These are phyloP conservation scores for Gamarada debralockiae DNA, from an alignment of 495 filamentous ascomycete species.

Conservation along the genomic window DNA sequence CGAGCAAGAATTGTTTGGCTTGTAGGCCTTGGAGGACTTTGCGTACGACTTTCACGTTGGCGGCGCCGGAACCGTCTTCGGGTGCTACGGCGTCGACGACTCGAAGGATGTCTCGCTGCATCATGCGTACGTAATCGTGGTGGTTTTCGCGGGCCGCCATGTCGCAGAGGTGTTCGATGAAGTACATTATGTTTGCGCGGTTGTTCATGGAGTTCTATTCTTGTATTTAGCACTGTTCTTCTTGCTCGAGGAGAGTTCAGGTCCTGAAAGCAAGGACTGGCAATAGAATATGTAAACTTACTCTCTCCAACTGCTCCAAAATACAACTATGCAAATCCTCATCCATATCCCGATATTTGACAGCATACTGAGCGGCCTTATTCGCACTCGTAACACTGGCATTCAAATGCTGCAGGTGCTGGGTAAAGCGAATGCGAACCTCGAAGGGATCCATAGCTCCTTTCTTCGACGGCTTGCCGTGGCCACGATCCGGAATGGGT, in stretches of 20 bases:
- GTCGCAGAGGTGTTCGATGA: conserved; percentile 93
- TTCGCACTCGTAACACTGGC: conserved; percentile 84
- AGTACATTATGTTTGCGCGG: conserved; percentile 98
- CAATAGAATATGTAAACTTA: conserved; percentile 30
- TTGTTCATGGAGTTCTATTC: conserved; percentile 84
- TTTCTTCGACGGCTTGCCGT: background rate
- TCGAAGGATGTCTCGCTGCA: conserved; percentile 85
- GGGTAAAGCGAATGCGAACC: conserved; percentile 94
- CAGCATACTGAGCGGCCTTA: conserved; percentile 91
- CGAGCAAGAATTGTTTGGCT: conserved; percentile 60
- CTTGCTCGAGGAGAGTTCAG: background rate
- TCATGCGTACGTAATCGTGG: conserved; percentile 80
- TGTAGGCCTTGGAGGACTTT: conserved; percentile 70
- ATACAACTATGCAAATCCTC: conserved; percentile 98
- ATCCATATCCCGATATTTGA: conserved; percentile 87
- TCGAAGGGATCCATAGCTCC: conserved; percentile 79
- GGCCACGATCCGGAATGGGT: conserved; percentile 13
- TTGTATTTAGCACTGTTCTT: background rate
- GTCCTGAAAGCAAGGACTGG: conserved; percentile 1
- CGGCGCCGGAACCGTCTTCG: conserved; percentile 81
- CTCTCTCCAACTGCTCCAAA: conserved; percentile 86
- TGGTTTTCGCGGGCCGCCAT: conserved; percentile 72
- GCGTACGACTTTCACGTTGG: conserved; percentile 89
- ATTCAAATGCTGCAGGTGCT: conserved; percentile 80
- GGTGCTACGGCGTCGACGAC: conserved; percentile 89